phyloP scores from a whole-genome alignment of 129 eudicot species.

The Lactuca sativa region DNA sequence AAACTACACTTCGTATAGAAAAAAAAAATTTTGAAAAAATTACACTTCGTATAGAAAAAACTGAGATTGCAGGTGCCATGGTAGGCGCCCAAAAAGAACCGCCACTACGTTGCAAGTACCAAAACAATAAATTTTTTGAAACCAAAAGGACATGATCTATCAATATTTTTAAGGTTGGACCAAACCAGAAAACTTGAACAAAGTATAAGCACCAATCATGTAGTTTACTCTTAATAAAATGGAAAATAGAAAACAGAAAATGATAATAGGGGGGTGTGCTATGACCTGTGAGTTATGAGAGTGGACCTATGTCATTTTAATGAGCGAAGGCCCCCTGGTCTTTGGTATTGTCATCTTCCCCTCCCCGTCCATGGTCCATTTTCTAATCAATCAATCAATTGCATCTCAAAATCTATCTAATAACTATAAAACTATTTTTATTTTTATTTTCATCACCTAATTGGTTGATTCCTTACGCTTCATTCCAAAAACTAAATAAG shows the following conservation, averaged over 20 bases:
- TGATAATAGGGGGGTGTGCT: neutral
- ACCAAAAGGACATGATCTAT: too few relatives aligned
- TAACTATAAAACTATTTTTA: constrained; percentile 15
- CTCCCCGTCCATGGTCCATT: constrained; percentile 11
- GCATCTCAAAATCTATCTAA: constrained; percentile 2
- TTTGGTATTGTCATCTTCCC: constrained; percentile 17
- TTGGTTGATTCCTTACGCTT: neutral
- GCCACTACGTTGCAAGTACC: too few relatives aligned
- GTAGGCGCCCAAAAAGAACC: too few relatives aligned
- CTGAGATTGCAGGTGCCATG: too few relatives aligned
- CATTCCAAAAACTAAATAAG: neutral
- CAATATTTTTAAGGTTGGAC: too few relatives aligned
- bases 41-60: too few relatives aligned
- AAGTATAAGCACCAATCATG: too few relatives aligned
- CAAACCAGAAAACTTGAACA: too few relatives aligned
- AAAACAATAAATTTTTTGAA: too few relatives aligned
- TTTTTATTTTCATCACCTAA: too few relatives aligned
- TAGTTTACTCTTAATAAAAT: neutral
- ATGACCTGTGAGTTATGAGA: neutral
- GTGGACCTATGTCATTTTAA: constrained; percentile 24
- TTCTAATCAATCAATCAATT: constrained; percentile 4
- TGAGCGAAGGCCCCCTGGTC: constrained; percentile 12
- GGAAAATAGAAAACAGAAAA: neutral
- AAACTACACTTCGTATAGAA: too few relatives aligned
- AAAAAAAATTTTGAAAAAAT: too few relatives aligned